Evolutionary conservation across 1,139 yeast genomes (phyloP), one percentile per base, ranked within the genome.

Genomic region (Blastobotrys buckinghamii): DNA sequence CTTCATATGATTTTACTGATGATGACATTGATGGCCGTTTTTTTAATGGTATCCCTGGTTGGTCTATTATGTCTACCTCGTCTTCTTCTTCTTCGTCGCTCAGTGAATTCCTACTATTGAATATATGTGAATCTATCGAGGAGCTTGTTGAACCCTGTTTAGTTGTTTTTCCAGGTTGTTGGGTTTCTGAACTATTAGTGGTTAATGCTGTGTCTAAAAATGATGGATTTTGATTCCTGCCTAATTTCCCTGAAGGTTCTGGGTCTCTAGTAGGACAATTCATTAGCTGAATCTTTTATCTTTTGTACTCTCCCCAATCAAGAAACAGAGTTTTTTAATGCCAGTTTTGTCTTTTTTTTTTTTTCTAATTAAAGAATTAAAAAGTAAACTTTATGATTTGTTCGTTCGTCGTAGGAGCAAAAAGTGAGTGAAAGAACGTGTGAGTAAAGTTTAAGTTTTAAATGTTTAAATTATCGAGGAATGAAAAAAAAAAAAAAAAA

Each of bases 221-320:
- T 13, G 51, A 38, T 17, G 63, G 62, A 48, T 50, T 58, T 51
- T 60, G 65, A 52, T 59, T 59, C 47, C 52, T 53, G 10, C 57
- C 55, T 34, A 52, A 50, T 32, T 50, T 48, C 16, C 60, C 59
- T 17, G 54, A 39, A 12, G 62, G 62, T 43, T 59, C 60, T 12
- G 63, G 61, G 47, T 62, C 64, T 52, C 63, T 54, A 6, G 65
- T 59, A 16, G 65, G 65, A 45, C 66, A 62, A 54, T 62, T 62
- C 66, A 62, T 62, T 32, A 29, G 17, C 12, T 38, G 8, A 32
- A 32, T 16, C 7, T 32, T 32, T 5, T 32, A 15, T 32, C 17
- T 32, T 15, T 5, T 15, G 17, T n/a, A n/a, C n/a, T n/a, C n/a
- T n/a, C n/a, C n/a, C n/a, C n/a, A n/a, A n/a, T n/a, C n/a, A n/a